Evolutionary conservation across 2,329 filamentous ascomycete species (phyloP), one percentile per base, ranked within the genome.

Genomic region (Salinomyces thailandicus): DNA sequence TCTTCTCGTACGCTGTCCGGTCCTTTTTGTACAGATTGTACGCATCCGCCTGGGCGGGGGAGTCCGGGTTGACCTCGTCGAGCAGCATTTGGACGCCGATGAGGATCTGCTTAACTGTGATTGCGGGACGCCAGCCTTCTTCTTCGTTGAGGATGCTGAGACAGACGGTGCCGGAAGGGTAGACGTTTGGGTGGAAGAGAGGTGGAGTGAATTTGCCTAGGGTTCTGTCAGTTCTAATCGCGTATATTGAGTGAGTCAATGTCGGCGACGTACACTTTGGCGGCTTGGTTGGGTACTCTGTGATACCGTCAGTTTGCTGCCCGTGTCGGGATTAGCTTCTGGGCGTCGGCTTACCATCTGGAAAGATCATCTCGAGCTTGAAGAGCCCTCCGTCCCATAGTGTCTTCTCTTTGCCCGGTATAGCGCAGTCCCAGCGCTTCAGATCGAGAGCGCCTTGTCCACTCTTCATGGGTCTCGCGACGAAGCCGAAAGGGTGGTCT

Each of bases 371-470:
- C 39, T 82, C 85, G 41, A 98, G 68, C 68, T 96, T 98, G 69
- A 96, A 96, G 8, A 95, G 67, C 2, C 91, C 91, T n/a, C 87
- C 87, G 55, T 93, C 87, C 91, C 91, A 98, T 15, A 96, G 79
- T 0, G 93, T 98, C 68, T 93, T 91, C 42, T 93, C 80, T 60
- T 94, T 95, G 54, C 93, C 91, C 3, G 91, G 91, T 29, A 98
- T 83, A 29, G 87, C 87, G 55, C 91, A 96, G 53, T 96, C 87
- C 91, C 91, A 98, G 47, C 78, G 75, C 72, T 95, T 94, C 46
- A 98, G 71, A 57, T 98, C 91, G 35, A 96, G 73, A 1, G 85
- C 77, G 37, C 86, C 87, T 48, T 85, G 73, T 13, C 79, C 62
- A 45, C 77, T 87, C 50, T 89, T 82, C 44, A 79, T 69, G 9